phyloP scores from a whole-genome alignment of 495 filamentous ascomycete genomes.

The Aspergillus conjunctus region DNA sequence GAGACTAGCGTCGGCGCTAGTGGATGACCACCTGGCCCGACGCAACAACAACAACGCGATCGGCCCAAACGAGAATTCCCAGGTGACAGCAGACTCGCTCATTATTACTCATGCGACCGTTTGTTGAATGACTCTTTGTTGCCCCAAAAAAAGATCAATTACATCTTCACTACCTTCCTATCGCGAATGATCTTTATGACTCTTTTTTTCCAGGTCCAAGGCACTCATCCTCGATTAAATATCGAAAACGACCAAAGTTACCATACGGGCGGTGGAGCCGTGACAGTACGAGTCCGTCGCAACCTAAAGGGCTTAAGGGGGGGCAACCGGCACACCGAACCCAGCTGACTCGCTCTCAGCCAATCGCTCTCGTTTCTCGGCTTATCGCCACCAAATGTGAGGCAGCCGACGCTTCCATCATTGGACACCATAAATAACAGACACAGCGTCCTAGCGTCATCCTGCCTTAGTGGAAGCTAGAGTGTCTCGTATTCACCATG shows the following conservation, averaged over 20 bases:
- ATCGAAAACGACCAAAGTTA: conserved; percentile 1
- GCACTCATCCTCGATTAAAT: background rate
- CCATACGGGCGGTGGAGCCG: background rate
- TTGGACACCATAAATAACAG: conserved; percentile 21
- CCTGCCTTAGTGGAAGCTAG: background rate
- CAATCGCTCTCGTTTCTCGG: conserved; percentile 10
- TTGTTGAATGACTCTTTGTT: background rate
- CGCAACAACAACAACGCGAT: conserved; percentile 12
- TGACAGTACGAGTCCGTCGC: conserved; percentile 19
- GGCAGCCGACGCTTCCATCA: background rate
- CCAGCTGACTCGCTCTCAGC: conserved; percentile 21
- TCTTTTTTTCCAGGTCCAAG: background rate
- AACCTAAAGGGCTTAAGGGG: conserved; percentile 5
- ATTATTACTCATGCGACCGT: background rate
- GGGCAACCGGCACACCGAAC: conserved; percentile 8
- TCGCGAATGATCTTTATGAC: background rate
- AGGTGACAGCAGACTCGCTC: conserved; percentile 2
- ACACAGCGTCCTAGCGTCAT: conserved; percentile 12
- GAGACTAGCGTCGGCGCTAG: conserved; percentile 11
- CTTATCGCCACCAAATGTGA: conserved; percentile 18
- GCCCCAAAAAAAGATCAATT: too few species aligned
- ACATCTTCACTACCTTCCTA: too few species aligned
- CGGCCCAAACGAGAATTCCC: background rate
- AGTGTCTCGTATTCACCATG: conserved; percentile 6
- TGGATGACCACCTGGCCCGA: conserved; percentile 16